Evolutionary conservation across 2,329 filamentous ascomycete genomes (phyloP).

Genomic region (Hymenotorrendiella dingleyae): DNA sequence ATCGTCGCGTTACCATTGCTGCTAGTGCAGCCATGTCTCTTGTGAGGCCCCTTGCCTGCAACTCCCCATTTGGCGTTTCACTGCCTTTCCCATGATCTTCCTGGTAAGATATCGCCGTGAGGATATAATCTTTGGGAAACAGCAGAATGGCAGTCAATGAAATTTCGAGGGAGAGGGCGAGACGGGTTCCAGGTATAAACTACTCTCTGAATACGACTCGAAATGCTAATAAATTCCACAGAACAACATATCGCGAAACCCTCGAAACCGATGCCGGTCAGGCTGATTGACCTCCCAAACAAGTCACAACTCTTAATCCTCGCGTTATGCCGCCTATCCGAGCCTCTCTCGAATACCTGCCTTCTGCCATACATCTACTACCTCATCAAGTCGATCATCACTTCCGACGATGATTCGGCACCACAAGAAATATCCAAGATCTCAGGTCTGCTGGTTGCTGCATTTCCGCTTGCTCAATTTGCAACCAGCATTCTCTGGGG

Average conservation of each 20-base stretch:
- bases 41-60: too few relatives aligned
- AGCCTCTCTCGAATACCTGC: constrained; percentile 66
- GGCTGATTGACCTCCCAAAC: constrained; percentile 68
- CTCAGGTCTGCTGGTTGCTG: constrained; percentile 70
- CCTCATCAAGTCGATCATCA: constrained; percentile 57
- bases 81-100: too few relatives aligned
- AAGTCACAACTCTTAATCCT: constrained; percentile 75
- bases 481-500: constrained; percentile 81
- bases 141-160: too few relatives aligned
- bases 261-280: constrained; percentile 35
- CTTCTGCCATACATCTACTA: constrained; percentile 67
- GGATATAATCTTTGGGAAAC: too few relatives aligned
- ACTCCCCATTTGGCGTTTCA: too few relatives aligned
- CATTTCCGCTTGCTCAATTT: constrained; percentile 78
- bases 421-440: constrained; percentile 55
- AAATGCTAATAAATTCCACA: neutral
- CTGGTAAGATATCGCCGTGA: too few relatives aligned
- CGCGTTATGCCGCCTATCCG: constrained; percentile 72
- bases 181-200: too few relatives aligned
- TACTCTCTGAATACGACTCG: too few relatives aligned
- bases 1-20: too few relatives aligned
- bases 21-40: too few relatives aligned
- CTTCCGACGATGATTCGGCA: constrained; percentile 35
- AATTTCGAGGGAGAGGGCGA: too few relatives aligned
- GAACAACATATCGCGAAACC: neutral